Conservation (phyloP, 345 rosid genomes). For the Firmiana major region DNA sequence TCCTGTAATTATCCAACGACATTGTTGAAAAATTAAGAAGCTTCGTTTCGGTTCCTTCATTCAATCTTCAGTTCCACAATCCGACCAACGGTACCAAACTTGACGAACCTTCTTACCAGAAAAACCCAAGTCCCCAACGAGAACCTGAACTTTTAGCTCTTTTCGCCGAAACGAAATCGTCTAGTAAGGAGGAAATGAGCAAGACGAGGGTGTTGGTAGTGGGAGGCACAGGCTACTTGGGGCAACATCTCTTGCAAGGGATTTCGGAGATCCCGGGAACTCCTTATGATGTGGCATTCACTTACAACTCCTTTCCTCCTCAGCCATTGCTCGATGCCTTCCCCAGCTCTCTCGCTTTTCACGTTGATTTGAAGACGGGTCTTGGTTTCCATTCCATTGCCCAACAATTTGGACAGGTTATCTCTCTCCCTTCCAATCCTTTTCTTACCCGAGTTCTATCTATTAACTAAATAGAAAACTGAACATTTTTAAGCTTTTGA, state of each 20-base stretch:
- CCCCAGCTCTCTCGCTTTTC: constrained; percentile 49
- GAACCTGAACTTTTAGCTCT: neutral
- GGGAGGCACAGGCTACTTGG: constrained; percentile 90
- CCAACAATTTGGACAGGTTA: constrained; percentile 58
- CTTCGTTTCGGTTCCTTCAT: neutral
- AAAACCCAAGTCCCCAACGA: neutral
- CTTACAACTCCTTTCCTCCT: constrained; percentile 52
- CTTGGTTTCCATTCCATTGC: constrained; percentile 52
- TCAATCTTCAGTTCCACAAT: neutral
- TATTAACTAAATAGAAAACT: no score
- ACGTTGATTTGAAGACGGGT: constrained; percentile 61
- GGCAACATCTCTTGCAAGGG: constrained; percentile 75
- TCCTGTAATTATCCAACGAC: neutral
- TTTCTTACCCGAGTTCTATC: neutral
- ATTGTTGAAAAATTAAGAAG: neutral
- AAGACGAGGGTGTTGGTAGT: constrained; percentile 60
- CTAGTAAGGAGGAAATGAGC: constrained; percentile 29
- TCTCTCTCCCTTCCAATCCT: neutral
- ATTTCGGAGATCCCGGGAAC: constrained; percentile 30
- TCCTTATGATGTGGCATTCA: constrained; percentile 55
- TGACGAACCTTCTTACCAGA: neutral
- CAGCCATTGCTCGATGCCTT: constrained; percentile 46
- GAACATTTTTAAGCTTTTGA: neutral
- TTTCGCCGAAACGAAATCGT: neutral
- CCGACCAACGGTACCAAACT: neutral